Base-by-base conservation (phyloP, 208 protist genomes). In the Leishmania amazonensis region DNA sequence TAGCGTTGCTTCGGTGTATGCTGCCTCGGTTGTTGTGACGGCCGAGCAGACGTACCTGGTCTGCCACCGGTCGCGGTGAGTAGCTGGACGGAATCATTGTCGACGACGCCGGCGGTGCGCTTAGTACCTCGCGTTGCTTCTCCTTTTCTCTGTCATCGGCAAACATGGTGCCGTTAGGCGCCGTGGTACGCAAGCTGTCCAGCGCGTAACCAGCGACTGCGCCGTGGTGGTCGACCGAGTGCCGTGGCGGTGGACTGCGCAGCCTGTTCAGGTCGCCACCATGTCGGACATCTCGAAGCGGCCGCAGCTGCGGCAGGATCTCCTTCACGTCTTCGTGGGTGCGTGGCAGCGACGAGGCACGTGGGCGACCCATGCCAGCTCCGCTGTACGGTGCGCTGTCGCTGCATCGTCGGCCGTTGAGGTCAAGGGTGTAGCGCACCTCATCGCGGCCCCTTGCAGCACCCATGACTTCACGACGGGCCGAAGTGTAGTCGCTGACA, bases 301-400 rank as follows among this genome's bases (percentile, higher is more conserved):
- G 85, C 31, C 60, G 80, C 57, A 79, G 78, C 2, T 38, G 64
- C 13, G 81, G 75, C 58, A 85, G 77, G 64, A 79, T 51, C 28
- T 88, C 81, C 24, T 45, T 76, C 64, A 79, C 73, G 67, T 70
- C 76, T 71, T 86, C 80, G 5, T 40, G 75, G 11, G 82, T 79
- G 19, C 82, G 82, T 2, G 82, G 82, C 40, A 79, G 72, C 15
- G 82, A 85, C 51, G 73, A 42, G 2, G 82, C 82, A 15, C 82
- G 76, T 24, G 77, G 77, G 28, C 82, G 82, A 15, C 68, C 75
- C 45, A 24, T 31, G 21, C 60, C 64, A 42, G 71, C 45, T 0
- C n/a, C 35, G 31, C 51, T n/a, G 73, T 40, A 45, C 53, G n/a
- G 47, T 42, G 53, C 8, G 53, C 1, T 15, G 15, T 75, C 71